Base-by-base conservation (phyloP, 306 rosid species). In the Glycine latifolia region DNA sequence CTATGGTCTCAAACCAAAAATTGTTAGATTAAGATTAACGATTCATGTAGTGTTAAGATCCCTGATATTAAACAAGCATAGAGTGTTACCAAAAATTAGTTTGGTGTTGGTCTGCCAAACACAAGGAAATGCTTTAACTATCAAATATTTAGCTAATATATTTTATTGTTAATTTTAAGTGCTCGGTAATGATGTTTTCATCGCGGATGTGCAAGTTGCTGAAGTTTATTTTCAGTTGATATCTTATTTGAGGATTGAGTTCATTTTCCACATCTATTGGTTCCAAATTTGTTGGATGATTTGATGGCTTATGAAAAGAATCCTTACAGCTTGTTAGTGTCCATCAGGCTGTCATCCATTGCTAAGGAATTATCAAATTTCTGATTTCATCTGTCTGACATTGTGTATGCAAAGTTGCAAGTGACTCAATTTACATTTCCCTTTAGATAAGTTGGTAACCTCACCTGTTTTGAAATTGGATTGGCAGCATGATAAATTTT, bases 391-490 rank as follows among this genome's bases (percentile, higher is more conserved):
- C 43, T 69, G 37, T 41, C 16, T 67, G 8, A 14, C 31, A 63
- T 73, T 56, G 54, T 67, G 31, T 14, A 3, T 67, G 31, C 54
- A 39, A 79, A 48, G 4, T 39, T 53, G 43, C 77, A 16, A 73
- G 44, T 35, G 60, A 13, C 77, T 77, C 10, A 33, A 63, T 60
- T 77, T 71, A 71, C 62, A 50, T 67, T 67, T 69, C 39, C 47
- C 6, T 55, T 78, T 53, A 39, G 6, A 58, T 70, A 61, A 37
- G 12, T 14, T 8, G 31, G 31, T 26, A 26, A 26, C 31, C 31
- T 26, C 31, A 26, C 2, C 31, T 26, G 16, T 61, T 54, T 14
- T 0, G 53, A 56, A 37, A 43, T 5, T 37, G 49, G 2, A 44
- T 59, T 58, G 35, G 33, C 46, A 12, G n/a, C 53, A 33, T 17